Base-by-base conservation (phyloP, 805 yeast species). In the Candida piceae region DNA sequence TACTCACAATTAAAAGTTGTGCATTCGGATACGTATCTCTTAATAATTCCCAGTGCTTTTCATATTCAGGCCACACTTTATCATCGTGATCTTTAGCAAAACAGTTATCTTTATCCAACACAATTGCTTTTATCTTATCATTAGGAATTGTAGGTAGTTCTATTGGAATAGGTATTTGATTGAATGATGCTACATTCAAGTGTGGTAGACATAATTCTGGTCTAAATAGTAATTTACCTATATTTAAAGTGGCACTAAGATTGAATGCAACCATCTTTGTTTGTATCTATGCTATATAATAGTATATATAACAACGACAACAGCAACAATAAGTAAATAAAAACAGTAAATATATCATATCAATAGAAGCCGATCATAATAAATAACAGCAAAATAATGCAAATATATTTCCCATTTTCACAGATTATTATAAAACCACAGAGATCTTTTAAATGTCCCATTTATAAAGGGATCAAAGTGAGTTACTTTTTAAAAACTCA, bases 51-150 rank as follows among this genome's bases (percentile, higher is more conserved):
- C 93, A 87, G 29, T 66, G 61, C 8, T 58, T 59, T 48, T 53
- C 46, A 45, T 88, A 89, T 2, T 64, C 84, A 0, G 84, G 87
- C 84, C 86, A 88, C 1, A 90, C 84, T 40, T 76, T 72, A 41
- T 80, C 83, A 41, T 78, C 84, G 38, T 85, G 84, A 24, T 89
- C 89, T 40, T 74, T 72, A 5, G 98, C 95, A 57, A 93, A 84
- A 54, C 97, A 90, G 58, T 93, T 93, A 62, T 93, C 98, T 57
- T 93, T 93, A 55, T 93, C 98, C 18, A 93, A 66, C 0, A 93
- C 90, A 2, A 89, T 71, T 0, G 88, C 95, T 51, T 76, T 80
- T 39, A 85, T 82, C 5, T 49, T 49, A n/a, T 41, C 42, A 15
- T 38, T 32, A 8, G 48, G 40, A 2, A 45, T 46, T 7, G 50